Evolutionary conservation across 1,139 yeast species (phyloP).

Genomic region (Magnusiomyces sp.): DNA sequence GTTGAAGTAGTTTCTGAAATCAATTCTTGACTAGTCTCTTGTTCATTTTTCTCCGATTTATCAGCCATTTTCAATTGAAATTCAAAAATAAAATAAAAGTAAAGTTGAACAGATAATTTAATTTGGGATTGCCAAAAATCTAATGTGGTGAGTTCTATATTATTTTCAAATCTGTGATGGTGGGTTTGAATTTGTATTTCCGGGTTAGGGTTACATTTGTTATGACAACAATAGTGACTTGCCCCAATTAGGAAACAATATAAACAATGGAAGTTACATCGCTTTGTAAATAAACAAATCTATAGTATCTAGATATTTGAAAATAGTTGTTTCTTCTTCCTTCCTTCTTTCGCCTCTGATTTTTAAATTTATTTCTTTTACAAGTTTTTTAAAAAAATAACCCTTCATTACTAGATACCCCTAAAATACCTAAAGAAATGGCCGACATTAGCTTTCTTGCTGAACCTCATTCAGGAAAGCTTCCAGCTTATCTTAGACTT

Average conservation of each 20-base stretch:
- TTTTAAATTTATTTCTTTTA: background rate
- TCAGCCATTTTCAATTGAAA: background rate
- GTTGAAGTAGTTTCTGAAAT: background rate
- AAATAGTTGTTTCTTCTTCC: background rate
- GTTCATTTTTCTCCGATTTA: background rate
- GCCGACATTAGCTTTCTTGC: background rate
- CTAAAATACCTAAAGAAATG: background rate
- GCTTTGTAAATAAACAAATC: no score
- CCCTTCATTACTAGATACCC: no score
- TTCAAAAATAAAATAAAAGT: background rate
- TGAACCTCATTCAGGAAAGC: slow-evolving; percentile 13
- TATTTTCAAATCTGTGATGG: no score
- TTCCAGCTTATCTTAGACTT: slow-evolving; percentile 33
- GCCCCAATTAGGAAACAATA: no score
- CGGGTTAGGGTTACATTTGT: no score
- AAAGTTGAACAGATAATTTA: background rate
- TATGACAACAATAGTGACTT: no score
- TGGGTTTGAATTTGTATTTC: background rate
- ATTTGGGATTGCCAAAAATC: background rate
- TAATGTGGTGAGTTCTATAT: background rate
- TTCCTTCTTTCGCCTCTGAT: background rate
- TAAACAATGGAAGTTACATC: no score
- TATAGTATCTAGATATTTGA: background rate
- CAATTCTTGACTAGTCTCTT: no score
- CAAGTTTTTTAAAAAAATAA: no score